phyloP scores from a whole-genome alignment of 2,329 filamentous ascomycete species.

The Kalaharituber pfeilii region DNA sequence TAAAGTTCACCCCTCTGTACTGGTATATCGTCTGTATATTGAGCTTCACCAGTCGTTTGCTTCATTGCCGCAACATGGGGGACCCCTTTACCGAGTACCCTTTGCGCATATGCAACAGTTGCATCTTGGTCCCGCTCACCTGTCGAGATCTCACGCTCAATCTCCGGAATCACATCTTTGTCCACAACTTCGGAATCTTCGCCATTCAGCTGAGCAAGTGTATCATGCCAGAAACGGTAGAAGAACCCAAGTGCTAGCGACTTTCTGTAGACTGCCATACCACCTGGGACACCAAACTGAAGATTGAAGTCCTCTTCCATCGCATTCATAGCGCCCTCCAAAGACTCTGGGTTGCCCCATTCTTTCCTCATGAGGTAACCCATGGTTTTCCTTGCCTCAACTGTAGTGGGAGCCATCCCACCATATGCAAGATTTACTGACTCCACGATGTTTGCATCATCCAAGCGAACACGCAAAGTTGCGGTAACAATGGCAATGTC shows the following conservation, averaged over 20 bases:
- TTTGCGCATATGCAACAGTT: constrained; percentile 60
- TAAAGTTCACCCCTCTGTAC: constrained; percentile 73
- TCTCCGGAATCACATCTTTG: constrained; percentile 59
- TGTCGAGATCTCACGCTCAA: constrained; percentile 65
- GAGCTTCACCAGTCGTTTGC: constrained; percentile 82
- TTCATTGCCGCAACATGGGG: constrained; percentile 82
- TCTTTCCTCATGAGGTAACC: constrained; percentile 58
- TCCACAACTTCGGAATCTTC: constrained; percentile 40
- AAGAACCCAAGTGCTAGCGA: constrained; percentile 85
- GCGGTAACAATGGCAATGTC: constrained; percentile 96
- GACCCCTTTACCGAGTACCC: constrained; percentile 67
- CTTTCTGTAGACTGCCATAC: constrained; percentile 93
- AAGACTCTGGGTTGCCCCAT: constrained; percentile 61
- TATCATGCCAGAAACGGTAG: constrained; percentile 90
- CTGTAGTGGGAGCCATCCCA: constrained; percentile 83
- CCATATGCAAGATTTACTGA: constrained; percentile 74
- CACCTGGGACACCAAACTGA: constrained; percentile 76
- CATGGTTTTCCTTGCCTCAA: constrained; percentile 65
- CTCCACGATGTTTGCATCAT: constrained; percentile 50
- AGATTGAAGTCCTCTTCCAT: constrained; percentile 83
- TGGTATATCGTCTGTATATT: constrained; percentile 93
- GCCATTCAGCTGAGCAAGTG: constrained; percentile 45
- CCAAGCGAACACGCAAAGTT: constrained; percentile 57
- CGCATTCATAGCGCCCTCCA: constrained; percentile 78
- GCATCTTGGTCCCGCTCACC: constrained; percentile 63